Evolutionary conservation across 2,329 filamentous ascomycete genomes (phyloP), one percentile per base, ranked within the genome.

Genomic region (Colletotrichum sp.): DNA sequence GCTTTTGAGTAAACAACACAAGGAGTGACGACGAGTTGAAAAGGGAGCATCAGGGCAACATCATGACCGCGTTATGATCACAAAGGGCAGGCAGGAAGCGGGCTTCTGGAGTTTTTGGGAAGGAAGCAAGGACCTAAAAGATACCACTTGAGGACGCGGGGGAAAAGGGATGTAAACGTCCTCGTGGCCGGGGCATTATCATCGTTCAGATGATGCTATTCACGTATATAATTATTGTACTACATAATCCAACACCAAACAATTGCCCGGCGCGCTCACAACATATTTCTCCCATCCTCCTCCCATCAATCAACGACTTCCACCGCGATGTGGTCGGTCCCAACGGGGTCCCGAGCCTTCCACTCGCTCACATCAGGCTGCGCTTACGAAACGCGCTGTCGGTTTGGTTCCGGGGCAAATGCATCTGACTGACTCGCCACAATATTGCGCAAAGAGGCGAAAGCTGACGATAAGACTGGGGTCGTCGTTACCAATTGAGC

Each of bases 71-170:
- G 21, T 34, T 60, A 68, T 69, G 34, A 75, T 63, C 16, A 52
- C 55, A 63, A 32, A 43, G 59, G 59, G 43, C 32, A 65, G 64
- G 34, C 34, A 73, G 71, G 59, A 63, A 73, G 64, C 70, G 43
- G 64, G 74, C 64, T 69, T 72, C 34, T 67, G 72, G 61, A 72
- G 68, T 72, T 71, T 71, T 39, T 28, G 63, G 65, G 28, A 21
- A 15, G 24, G 32, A 43, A 71, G 43, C 66, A 34, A 26, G 32
- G 24, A 60, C 43, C 28, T 30, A 66, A 61, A 26, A 43, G 39
- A 75, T 67, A 72, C 32, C 63, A 59, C 32, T 24, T 18, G n/a
- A 63, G 36, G 64, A 63, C 39, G 30, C 15, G 18, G 18, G 21
- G 16, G 57, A 36, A 16, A 24, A 48, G 48, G n/a, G 24, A 26